Evolutionary conservation across 495 filamentous ascomycete species (phyloP), one percentile per base, ranked within the genome.

Genomic region (Lasiosphaeria ovina): DNA sequence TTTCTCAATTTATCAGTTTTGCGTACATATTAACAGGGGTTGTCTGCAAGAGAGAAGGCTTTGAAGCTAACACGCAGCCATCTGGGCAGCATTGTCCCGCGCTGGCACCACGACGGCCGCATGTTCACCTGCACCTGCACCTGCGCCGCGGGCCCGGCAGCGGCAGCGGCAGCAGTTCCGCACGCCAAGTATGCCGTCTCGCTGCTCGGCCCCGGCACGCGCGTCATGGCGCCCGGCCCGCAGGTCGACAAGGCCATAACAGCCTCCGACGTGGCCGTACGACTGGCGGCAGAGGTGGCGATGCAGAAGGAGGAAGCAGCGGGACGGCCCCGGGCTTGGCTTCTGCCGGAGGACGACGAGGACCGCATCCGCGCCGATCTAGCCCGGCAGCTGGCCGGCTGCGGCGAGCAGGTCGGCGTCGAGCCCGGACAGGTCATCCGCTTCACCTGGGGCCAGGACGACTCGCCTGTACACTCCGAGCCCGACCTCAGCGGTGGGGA

Each of bases 381-480:
- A 2, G 38, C 38, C 8, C 7, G 12, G 38, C 38, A 12, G 38
- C 38, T 42, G 7, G 38, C 38, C 8, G 38, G 38, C 38, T 42
- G 38, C 38, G 24, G 24, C 24, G 38, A 42, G 38, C 38, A 7
- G 12, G 8, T 42, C 8, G 38, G 12, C 38, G 0, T 42, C 38
- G 8, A 42, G 38, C 38, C 38, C 0, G 38, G 38, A 1, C 38
- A 42, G 38, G 12, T 42, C 38, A 42, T 42, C 12, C 38, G 38
- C 8, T 42, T 42, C 38, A 42, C 8, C 38, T 42, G 38, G 38
- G 38, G 38, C 38, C 38, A 42, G 38, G 38, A 42, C 38, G 48
- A 51, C 48, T 16, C 48, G 48, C 48, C 48, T 2, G 48, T 51
- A 8, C 48, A 51, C 17, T 51, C 48, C 0, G 48, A 51, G 48